phyloP scores from a whole-genome alignment of 2,329 filamentous ascomycete species.

The Nigrospora osmanthi region DNA sequence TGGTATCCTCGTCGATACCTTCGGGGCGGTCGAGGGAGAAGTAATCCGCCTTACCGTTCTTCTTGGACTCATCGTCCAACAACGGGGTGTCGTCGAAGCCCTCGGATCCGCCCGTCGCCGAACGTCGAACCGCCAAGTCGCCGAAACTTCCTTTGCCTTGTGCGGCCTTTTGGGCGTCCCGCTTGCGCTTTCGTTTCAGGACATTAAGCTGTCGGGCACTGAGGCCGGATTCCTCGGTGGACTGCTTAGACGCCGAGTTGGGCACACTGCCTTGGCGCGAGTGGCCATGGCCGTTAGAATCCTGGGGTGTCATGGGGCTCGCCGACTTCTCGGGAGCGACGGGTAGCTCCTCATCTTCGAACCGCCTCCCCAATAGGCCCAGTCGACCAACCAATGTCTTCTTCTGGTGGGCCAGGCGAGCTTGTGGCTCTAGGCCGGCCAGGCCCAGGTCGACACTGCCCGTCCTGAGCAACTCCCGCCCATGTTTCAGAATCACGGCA shows the following conservation, averaged over 20 bases:
- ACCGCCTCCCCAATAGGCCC: conserved; percentile 75
- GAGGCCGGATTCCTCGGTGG: conserved; percentile 60
- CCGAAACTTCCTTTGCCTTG: conserved; percentile 84
- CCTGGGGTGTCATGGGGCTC: conserved; percentile 37
- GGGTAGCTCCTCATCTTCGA: conserved; percentile 73
- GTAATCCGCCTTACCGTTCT: conserved; percentile 69
- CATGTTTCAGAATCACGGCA: conserved; percentile 69
- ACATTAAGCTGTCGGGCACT: conserved; percentile 94
- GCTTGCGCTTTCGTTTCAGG: conserved; percentile 87
- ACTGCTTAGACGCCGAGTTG: conserved; percentile 26
- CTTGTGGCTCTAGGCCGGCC: conserved; percentile 71
- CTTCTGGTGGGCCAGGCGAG: conserved; percentile 79
- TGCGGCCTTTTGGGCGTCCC: conserved; percentile 76
- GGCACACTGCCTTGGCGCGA: conserved; percentile 27
- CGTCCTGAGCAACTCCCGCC: conserved; percentile 76
- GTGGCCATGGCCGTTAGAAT: conserved; percentile 24
- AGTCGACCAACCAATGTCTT: conserved; percentile 77
- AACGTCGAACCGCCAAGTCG: conserved; percentile 67
- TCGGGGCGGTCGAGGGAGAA: conserved; percentile 78
- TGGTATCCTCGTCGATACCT: conserved; percentile 79
- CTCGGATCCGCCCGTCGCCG: conserved; percentile 53
- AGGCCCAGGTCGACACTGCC: conserved; percentile 81
- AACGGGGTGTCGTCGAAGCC: conserved; percentile 53
- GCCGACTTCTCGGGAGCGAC: conserved; percentile 51
- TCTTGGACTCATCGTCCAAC: conserved; percentile 43